Evolutionary conservation across 768 basidiomycete genomes (phyloP).

Genomic region (Rhizopogon salebrosus): DNA sequence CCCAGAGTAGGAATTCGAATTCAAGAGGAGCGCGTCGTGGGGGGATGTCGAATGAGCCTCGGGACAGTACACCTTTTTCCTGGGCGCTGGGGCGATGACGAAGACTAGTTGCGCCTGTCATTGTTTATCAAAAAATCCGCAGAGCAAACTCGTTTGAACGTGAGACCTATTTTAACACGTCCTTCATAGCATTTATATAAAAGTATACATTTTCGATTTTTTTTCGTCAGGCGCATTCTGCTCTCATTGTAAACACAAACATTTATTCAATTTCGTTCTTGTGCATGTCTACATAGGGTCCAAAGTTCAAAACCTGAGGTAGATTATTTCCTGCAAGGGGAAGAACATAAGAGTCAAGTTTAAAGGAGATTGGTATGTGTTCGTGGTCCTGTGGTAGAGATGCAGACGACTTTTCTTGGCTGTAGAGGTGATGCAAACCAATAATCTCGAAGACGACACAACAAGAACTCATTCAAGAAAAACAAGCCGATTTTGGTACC

Average conservation of each 20-base stretch:
- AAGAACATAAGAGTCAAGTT: too few species aligned
- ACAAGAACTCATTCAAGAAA: too few species aligned
- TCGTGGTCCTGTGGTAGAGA: too few species aligned
- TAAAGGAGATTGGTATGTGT: too few species aligned
- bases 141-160: neutral
- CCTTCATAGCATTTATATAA: neutral
- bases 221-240: neutral
- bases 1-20: conserved; percentile 7
- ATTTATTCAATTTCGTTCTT: neutral
- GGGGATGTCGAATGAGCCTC: conserved; percentile 2
- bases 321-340: neutral
- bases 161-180: neutral
- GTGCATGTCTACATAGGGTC: too few species aligned
- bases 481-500: too few species aligned
- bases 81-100: conserved; percentile 30
- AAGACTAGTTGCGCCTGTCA: conserved; percentile 19
- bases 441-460: too few species aligned
- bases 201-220: neutral
- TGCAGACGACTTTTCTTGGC: too few species aligned
- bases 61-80: conserved; percentile 19
- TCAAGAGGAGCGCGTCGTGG: conserved; percentile 10
- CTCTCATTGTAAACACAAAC: neutral
- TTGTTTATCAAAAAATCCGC: neutral
- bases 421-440: too few species aligned
- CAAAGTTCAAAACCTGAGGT: too few species aligned